Percentiles rank a stretch among this genome's conserved stretches.
Conservation (phyloP, 2,329 filamentous ascomycete species). For the Diplocarpon mali region DNA sequence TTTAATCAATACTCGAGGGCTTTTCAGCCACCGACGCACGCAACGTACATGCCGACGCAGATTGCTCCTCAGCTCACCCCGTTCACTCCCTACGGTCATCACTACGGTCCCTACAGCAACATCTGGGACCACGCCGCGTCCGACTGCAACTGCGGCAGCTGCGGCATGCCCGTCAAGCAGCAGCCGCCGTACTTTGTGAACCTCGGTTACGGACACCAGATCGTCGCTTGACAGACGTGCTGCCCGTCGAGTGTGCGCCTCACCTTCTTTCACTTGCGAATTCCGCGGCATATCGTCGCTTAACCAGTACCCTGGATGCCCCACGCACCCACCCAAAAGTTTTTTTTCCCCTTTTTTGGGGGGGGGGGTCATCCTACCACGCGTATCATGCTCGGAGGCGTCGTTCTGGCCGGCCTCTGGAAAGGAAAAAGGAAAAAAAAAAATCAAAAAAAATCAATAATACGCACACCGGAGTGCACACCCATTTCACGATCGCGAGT, state of each 20-base stretch:
- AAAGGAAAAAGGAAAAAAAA: no score
- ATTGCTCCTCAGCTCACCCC: constrained; percentile 38
- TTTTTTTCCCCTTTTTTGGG: constrained; percentile 19
- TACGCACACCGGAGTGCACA: constrained; percentile 15
- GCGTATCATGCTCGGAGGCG: constrained; percentile 24
- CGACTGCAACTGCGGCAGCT: constrained; percentile 37
- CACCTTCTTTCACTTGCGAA: background rate
- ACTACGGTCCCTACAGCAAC: constrained; percentile 29
- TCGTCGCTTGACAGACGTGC: constrained; percentile 32
- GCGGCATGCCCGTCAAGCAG: constrained; percentile 35
- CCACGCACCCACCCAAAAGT: constrained; percentile 24
- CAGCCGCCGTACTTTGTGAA: constrained; percentile 36
- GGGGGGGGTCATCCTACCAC: constrained; percentile 20
- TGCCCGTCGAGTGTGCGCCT: background rate
- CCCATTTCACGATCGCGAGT: constrained; percentile 27
- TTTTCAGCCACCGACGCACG: constrained; percentile 24
- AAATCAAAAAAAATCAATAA: constrained; percentile 22
- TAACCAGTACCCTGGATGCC: constrained; percentile 17
- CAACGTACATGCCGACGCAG: constrained; percentile 31
- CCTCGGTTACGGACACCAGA: constrained; percentile 34
- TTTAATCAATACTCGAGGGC: constrained; percentile 36
- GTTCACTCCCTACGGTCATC: constrained; percentile 31
- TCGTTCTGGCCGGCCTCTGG: constrained; percentile 15
- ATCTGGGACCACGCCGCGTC: constrained; percentile 36
- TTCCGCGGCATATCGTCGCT: background rate